A percentile compares a stretch with the other conserved stretches of the same genome.
Evolutionary conservation across 2,329 filamentous ascomycete genomes (phyloP).

Genomic region (Paramyrothecium sp.): DNA sequence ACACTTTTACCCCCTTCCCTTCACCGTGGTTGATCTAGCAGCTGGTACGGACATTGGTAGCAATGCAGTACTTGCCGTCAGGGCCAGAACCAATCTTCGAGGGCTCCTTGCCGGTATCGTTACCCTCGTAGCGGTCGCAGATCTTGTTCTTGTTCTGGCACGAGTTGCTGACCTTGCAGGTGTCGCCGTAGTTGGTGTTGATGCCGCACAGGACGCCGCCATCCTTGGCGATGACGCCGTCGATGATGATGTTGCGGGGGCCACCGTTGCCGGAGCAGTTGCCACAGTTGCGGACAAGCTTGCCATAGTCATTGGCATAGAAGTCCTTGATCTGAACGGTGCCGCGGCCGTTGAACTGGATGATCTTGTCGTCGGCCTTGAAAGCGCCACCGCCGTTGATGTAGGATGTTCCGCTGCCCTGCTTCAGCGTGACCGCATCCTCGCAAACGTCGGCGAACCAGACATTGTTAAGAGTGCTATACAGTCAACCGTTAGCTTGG

Average conservation of each 20-base stretch:
- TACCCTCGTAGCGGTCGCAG: not conserved
- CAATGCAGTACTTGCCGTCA: not conserved
- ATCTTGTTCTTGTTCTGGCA: constrained; percentile 1
- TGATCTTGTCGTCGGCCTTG: constrained; percentile 41
- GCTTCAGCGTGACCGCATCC: not conserved
- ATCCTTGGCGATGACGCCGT: not conserved
- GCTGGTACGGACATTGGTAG: not conserved
- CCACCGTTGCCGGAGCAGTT: constrained; percentile 37
- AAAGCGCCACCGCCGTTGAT: constrained; percentile 30
- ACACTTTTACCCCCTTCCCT: too few species aligned
- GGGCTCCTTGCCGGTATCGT: not conserved
- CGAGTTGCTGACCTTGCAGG: constrained; percentile 1
- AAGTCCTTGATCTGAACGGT: constrained; percentile 36
- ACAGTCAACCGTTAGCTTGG: not conserved
- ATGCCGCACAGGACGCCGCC: not conserved
- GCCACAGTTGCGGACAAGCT: constrained; percentile 46
- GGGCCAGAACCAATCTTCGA: not conserved
- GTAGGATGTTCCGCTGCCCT: not conserved
- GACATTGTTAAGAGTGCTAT: constrained; percentile 4
- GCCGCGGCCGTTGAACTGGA: constrained; percentile 45
- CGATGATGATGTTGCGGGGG: constrained; percentile 20
- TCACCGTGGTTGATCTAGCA: not conserved
- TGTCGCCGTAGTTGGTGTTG: constrained; percentile 1
- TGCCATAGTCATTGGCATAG: constrained; percentile 44
- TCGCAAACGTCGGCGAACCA: not conserved